These are phyloP conservation scores for Penicillium oxalicum DNA, from an alignment of 2,329 filamentous ascomycete species.

Conservation along the genomic window DNA sequence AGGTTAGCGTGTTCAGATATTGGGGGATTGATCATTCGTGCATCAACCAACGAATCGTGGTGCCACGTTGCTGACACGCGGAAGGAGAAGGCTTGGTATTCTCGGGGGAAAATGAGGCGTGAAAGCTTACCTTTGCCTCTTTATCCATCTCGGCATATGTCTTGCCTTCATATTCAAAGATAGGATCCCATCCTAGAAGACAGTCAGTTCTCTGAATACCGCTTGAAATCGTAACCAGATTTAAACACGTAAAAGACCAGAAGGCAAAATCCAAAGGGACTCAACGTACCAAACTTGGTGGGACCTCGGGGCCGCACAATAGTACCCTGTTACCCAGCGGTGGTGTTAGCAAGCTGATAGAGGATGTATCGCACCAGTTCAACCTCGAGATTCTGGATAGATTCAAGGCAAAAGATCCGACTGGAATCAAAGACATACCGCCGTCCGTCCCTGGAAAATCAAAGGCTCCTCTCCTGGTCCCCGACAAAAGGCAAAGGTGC, in stretches of 20 bases:
- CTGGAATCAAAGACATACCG: constrained; percentile 47
- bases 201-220: too few species aligned
- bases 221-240: too few species aligned
- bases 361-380: too few species aligned
- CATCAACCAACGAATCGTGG: too few species aligned
- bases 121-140: constrained; percentile 65
- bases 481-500: constrained; percentile 87
- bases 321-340: constrained; percentile 50
- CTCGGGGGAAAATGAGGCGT: neutral
- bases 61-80: too few species aligned
- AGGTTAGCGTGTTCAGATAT: too few species aligned
- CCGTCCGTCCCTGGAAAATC: constrained; percentile 85
- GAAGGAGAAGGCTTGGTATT: neutral
- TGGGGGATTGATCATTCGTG: too few species aligned
- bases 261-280: too few species aligned
- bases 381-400: too few species aligned
- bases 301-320: constrained; percentile 82
- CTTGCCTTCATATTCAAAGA: constrained; percentile 87
- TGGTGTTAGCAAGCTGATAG: too few species aligned
- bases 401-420: neutral
- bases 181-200: constrained; percentile 78
- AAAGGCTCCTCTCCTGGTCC: constrained; percentile 79
- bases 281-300: constrained; percentile 66
- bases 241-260: too few species aligned
- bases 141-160: constrained; percentile 97